Evolutionary conservation across 768 basidiomycete genomes (phyloP).

Genomic region (Suillus fuscotomentosus): DNA sequence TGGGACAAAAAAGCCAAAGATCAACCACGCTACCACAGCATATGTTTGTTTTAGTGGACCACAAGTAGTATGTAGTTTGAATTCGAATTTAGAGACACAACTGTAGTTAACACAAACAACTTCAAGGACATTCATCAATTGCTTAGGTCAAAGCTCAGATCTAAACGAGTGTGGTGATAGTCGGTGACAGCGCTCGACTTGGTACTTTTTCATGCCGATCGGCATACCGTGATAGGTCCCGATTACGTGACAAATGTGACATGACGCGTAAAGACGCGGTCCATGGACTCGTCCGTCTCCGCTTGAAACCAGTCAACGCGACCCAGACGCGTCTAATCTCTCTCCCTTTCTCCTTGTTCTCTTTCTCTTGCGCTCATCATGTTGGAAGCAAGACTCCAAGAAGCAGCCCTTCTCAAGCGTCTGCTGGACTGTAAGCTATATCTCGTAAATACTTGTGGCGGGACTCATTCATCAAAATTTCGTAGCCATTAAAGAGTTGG

Average conservation of each 20-base stretch:
- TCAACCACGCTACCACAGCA: conserved; percentile 2
- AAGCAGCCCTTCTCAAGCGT: conserved; percentile 89
- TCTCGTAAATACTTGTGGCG: conserved; percentile 7
- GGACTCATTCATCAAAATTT: neutral
- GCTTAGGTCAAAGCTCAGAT: neutral
- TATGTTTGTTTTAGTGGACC: conserved; percentile 7
- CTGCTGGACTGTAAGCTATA: conserved; percentile 80
- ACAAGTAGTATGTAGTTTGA: neutral
- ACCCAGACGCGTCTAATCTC: conserved; percentile 27
- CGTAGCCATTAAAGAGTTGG: conserved; percentile 94
- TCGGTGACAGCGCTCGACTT: neutral
- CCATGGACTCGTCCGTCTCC: conserved; percentile 26
- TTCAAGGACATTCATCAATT: neutral
- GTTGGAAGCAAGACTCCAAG: conserved; percentile 89
- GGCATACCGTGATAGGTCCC: conserved; percentile 15
- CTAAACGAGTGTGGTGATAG: neutral
- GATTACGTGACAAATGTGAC: conserved; percentile 30
- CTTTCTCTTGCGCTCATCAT: conserved; percentile 36
- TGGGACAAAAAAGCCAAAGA: conserved; percentile 5
- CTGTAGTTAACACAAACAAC: neutral
- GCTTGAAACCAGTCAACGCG: conserved; percentile 35
- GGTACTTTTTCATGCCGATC: neutral
- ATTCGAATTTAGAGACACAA: conserved; percentile 1
- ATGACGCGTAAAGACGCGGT: conserved; percentile 23
- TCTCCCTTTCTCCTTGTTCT: conserved; percentile 12